Evolutionary conservation across 148 eudicot species (phyloP).

Genomic region (Amaranthus hypochondriacus): DNA sequence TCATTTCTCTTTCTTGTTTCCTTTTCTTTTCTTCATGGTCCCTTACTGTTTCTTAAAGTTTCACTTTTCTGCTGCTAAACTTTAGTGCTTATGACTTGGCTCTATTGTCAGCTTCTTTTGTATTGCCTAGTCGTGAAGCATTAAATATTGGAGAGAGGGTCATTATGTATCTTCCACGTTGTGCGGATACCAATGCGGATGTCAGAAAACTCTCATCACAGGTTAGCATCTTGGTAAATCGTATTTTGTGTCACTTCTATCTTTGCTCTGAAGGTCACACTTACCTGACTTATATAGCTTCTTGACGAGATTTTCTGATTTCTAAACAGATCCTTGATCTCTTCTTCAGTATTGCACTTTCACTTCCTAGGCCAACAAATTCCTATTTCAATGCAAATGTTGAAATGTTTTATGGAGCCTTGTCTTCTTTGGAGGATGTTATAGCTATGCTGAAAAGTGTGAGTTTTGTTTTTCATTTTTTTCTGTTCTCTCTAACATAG

Average conservation of each 20-base stretch:
- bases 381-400: conserved; percentile 45
- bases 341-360: conserved; percentile 77
- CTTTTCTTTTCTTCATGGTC: no score
- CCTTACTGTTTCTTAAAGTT: not conserved
- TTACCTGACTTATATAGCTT: not conserved
- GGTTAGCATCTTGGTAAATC: conserved; percentile 35
- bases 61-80: not conserved
- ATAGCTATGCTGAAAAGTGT: conserved; percentile 89
- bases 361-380: conserved; percentile 64
- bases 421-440: conserved; percentile 91
- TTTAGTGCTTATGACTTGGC: conserved; percentile 14
- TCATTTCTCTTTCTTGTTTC: no score
- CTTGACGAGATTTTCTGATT: not conserved
- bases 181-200: conserved; percentile 84
- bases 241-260: conserved; percentile 1
- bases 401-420: conserved; percentile 64
- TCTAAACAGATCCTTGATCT: conserved; percentile 76
- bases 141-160: conserved; percentile 90
- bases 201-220: conserved; percentile 84
- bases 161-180: conserved; percentile 87
- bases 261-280: not conserved
- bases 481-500: conserved; percentile 1
- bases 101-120: conserved; percentile 66
- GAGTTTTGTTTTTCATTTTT: conserved; percentile 24
- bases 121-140: conserved; percentile 91